Percentiles rank a stretch among this genome's conserved stretches.
phyloP scores from a whole-genome alignment of 1,284 basidiomycete species.

The Meripilus lineatus region DNA sequence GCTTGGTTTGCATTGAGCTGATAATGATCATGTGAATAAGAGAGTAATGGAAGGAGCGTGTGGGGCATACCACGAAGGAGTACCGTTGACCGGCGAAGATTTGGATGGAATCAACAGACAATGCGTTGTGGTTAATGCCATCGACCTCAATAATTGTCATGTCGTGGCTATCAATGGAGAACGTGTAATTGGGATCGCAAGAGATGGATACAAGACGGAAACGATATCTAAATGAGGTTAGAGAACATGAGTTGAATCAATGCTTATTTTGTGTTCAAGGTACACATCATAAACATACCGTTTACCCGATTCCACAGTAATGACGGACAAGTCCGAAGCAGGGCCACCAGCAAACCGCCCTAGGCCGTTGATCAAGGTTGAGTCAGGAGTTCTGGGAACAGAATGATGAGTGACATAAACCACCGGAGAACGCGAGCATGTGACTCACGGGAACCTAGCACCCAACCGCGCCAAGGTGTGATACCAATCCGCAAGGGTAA shows the following conservation, averaged over 20 bases:
- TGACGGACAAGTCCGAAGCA: constrained; percentile 25
- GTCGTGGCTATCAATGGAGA: not conserved
- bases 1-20: constrained; percentile 30
- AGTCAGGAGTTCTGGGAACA: constrained; percentile 7
- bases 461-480: constrained; percentile 15
- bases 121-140: constrained; percentile 24
- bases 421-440: constrained; percentile 1
- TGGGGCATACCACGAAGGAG: constrained; percentile 28
- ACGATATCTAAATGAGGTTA: not conserved
- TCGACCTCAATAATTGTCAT: constrained; percentile 32
- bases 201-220: not conserved
- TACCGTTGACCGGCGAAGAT: constrained; percentile 35
- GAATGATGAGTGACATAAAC: not conserved
- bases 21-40: not conserved
- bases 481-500: constrained; percentile 27
- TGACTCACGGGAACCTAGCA: constrained; percentile 14
- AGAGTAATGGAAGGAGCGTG: constrained; percentile 7
- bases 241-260: not conserved
- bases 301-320: constrained; percentile 28
- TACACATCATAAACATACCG: constrained; percentile 19
- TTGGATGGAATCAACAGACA: constrained; percentile 28
- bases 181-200: not conserved
- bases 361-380: constrained; percentile 50
- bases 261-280: not conserved
- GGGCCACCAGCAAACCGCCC: constrained; percentile 28